Conservation (phyloP, 371 early-diverging fungal species). For the Mucor indicus region DNA sequence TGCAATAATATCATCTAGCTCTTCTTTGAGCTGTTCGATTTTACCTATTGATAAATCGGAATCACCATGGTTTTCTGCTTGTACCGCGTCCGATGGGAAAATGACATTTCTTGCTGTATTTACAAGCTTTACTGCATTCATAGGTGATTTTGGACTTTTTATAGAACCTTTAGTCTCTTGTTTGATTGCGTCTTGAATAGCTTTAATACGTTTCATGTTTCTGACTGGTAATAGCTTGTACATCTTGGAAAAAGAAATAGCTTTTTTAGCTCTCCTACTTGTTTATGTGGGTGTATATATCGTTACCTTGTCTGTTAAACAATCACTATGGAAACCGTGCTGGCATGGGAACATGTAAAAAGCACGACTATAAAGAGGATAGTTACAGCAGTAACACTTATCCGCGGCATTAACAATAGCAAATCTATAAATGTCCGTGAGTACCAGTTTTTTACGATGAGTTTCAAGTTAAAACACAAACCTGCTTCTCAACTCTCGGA, state of each 20-base stretch:
- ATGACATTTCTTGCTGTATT: slow-evolving; percentile 41
- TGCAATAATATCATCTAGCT: slow-evolving; percentile 19
- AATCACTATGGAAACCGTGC: slow-evolving; percentile 90
- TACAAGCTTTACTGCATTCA: slow-evolving; percentile 29
- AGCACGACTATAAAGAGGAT: slow-evolving; percentile 76
- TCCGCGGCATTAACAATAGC: slow-evolving; percentile 77
- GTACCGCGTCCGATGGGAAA: slow-evolving; percentile 23
- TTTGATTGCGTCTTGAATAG: slow-evolving; percentile 57
- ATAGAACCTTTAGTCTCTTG: slow-evolving; percentile 31
- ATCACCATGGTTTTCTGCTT: slow-evolving; percentile 39
- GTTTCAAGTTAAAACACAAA: slow-evolving; percentile 9
- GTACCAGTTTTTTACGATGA: too few relatives aligned
- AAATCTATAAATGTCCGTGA: slow-evolving; percentile 57
- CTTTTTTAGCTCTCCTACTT: neutral
- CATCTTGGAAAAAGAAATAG: slow-evolving; percentile 19
- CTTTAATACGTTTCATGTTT: slow-evolving; percentile 38
- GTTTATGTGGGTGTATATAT: neutral
- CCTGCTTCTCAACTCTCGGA: slow-evolving; percentile 73
- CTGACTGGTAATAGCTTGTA: slow-evolving; percentile 26
- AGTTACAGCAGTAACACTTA: slow-evolving; percentile 74
- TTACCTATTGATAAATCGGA: slow-evolving; percentile 84
- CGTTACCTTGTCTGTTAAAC: slow-evolving; percentile 67
- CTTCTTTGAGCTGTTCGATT: slow-evolving; percentile 25
- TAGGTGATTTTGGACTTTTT: slow-evolving; percentile 1
- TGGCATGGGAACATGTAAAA: slow-evolving; percentile 95